Percentiles rank a stretch among this genome's conserved stretches.
These are phyloP conservation scores for Eutypella sp. DNA, from an alignment of 2,329 filamentous ascomycete species.

Conservation along the genomic window DNA sequence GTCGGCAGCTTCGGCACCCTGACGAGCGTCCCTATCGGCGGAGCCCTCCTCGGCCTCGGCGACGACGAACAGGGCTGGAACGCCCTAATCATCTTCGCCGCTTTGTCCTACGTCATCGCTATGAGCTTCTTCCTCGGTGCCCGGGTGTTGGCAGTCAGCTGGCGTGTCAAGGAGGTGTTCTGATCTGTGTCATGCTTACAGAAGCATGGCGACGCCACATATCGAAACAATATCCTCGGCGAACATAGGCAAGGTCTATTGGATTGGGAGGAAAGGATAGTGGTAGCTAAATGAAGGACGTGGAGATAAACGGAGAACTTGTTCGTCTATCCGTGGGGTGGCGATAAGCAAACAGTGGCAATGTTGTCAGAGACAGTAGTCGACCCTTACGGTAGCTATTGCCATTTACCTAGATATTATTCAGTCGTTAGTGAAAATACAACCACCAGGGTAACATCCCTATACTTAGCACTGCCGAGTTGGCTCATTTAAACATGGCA, in stretches of 20 bases:
- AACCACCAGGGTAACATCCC: no score
- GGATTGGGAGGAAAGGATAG: background rate
- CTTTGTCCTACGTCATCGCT: conserved; percentile 22
- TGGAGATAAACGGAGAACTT: no score
- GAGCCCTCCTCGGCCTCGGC: conserved; percentile 25
- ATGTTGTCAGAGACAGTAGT: no score
- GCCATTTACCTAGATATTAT: no score
- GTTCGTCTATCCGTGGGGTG: no score
- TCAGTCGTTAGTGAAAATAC: no score
- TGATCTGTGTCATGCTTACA: conserved; percentile 1
- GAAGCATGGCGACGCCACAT: background rate
- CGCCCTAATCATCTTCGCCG: conserved; percentile 22
- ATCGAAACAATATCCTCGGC: no score
- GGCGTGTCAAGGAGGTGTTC: conserved; percentile 21
- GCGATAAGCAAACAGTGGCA: no score
- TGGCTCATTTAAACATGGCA: no score
- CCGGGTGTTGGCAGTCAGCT: conserved; percentile 22
- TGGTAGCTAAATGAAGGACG: no score
- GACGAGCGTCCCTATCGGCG: conserved; percentile 41
- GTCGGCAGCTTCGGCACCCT: conserved; percentile 67
- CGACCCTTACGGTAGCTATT: no score
- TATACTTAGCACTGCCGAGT: no score
- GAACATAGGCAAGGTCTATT: background rate
- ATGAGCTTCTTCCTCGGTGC: conserved; percentile 24
- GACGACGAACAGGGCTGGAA: conserved; percentile 17